These are phyloP conservation scores for Diplotaxis tenuifolia DNA, from an alignment of 345 rosid species.

Conservation along the genomic window DNA sequence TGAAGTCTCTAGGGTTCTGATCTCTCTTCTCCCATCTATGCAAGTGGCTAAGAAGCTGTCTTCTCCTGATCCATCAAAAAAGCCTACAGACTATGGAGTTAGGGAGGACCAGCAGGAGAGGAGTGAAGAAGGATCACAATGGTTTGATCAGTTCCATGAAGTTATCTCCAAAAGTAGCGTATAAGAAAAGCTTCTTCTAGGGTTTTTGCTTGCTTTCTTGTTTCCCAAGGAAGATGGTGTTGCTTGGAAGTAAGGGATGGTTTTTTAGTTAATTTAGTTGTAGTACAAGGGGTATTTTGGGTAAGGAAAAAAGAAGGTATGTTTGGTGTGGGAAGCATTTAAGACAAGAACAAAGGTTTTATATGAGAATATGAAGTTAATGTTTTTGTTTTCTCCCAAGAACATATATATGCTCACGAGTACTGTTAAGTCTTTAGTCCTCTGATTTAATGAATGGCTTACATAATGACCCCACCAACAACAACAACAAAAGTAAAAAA, in stretches of 20 bases:
- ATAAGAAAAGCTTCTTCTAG: constrained; percentile 14
- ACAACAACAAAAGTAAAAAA: background rate
- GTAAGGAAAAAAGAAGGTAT: constrained; percentile 7
- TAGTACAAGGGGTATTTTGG: constrained; percentile 20
- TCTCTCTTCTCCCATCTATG: constrained; percentile 60
- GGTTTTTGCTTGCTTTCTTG: constrained; percentile 15
- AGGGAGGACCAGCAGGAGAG: constrained; percentile 24
- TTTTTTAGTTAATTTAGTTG: constrained; percentile 17
- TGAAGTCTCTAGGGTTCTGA: constrained; percentile 70
- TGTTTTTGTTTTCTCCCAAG: constrained; percentile 30
- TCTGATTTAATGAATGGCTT: constrained; percentile 17
- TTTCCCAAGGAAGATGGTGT: constrained; percentile 14
- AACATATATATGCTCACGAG: constrained; percentile 32
- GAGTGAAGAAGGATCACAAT: constrained; percentile 45
- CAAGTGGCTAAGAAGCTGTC: constrained; percentile 38
- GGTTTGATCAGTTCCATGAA: constrained; percentile 71
- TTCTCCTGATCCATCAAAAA: constrained; percentile 45
- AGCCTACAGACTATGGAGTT: constrained; percentile 40
- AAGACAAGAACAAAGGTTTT: constrained; percentile 21
- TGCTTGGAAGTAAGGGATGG: background rate
- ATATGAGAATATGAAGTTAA: constrained; percentile 27
- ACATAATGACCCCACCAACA: constrained; percentile 11
- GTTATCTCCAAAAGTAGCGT: constrained; percentile 67
- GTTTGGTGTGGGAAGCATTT: constrained; percentile 15
- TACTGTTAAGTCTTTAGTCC: constrained; percentile 21